Percentiles rank a stretch among this genome's conserved stretches.
These are phyloP conservation scores for Pleomassaria siparia DNA, from an alignment of 2,329 filamentous ascomycete genomes.

Conservation along the genomic window DNA sequence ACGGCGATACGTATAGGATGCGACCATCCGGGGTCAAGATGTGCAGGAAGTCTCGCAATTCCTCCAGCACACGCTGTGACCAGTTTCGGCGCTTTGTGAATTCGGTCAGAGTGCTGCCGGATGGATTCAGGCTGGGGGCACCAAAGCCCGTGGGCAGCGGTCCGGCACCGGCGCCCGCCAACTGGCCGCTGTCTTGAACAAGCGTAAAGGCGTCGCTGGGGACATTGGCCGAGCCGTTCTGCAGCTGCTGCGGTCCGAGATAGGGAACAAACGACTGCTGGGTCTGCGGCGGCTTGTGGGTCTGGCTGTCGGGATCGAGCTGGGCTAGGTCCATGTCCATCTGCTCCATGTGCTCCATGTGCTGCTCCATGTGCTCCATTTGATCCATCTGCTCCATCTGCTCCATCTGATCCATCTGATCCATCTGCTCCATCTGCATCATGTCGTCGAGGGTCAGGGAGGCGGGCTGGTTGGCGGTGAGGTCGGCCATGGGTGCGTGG, in stretches of 20 bases:
- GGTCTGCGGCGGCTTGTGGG: slow-evolving; percentile 18
- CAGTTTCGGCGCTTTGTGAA: slow-evolving; percentile 73
- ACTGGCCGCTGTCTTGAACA: slow-evolving; percentile 24
- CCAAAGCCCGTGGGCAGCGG: slow-evolving; percentile 59
- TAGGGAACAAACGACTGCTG: slow-evolving; percentile 21
- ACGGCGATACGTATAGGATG: slow-evolving; percentile 84
- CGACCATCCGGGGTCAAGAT: slow-evolving; percentile 83
- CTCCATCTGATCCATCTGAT: too few relatives aligned
- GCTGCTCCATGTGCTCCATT: too few relatives aligned
- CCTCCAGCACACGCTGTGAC: slow-evolving; percentile 86
- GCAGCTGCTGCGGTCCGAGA: slow-evolving; percentile 28
- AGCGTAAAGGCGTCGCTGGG: slow-evolving; percentile 28
- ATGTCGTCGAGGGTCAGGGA: slow-evolving; percentile 45
- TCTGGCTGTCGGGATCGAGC: slow-evolving; percentile 25
- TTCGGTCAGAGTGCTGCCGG: slow-evolving; percentile 62
- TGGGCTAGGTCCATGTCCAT: slow-evolving; percentile 48
- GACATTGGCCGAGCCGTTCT: slow-evolving; percentile 15
- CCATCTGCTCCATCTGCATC: slow-evolving; percentile 44
- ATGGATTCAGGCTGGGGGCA: slow-evolving; percentile 44
- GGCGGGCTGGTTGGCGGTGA: slow-evolving; percentile 33
- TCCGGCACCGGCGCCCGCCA: slow-evolving; percentile 54
- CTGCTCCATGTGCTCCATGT: too few relatives aligned
- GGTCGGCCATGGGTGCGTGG: slow-evolving; percentile 21
- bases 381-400: too few relatives aligned
- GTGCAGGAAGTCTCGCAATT: slow-evolving; percentile 84